These are phyloP conservation scores for Cercophora scortea DNA, from an alignment of 495 filamentous ascomycete species.

Conservation along the genomic window DNA sequence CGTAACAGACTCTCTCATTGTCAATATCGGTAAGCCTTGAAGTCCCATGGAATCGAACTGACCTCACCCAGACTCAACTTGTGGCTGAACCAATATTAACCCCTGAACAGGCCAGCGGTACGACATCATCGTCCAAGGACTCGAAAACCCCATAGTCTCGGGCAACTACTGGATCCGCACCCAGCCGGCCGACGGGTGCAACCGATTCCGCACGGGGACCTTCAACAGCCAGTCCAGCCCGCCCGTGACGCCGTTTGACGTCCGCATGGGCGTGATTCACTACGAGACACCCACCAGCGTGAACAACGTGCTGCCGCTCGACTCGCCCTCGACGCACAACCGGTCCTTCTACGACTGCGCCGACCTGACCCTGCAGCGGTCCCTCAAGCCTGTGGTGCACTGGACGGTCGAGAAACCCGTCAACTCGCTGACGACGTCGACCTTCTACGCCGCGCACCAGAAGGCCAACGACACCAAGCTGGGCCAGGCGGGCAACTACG, in stretches of 20 bases:
- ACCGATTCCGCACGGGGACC: conserved; percentile 1
- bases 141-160: conserved; percentile 21
- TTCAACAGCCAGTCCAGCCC: conserved; percentile 5
- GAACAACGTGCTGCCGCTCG: not conserved
- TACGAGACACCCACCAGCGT: conserved; percentile 6
- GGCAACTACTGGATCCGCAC: conserved; percentile 49
- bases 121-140: conserved; percentile 54
- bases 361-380: conserved; percentile 4
- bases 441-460: conserved; percentile 2
- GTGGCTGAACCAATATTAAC: not conserved
- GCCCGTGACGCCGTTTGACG: not conserved
- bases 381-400: conserved; percentile 12
- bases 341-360: not conserved
- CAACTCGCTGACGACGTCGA: conserved; percentile 1
- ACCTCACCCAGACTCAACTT: not conserved
- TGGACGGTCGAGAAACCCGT: conserved; percentile 6
- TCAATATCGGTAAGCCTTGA: conserved; percentile 41
- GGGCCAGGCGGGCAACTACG: not conserved
- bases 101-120: conserved; percentile 45
- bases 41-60: not conserved
- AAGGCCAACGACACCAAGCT: not conserved
- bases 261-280: conserved; percentile 17
- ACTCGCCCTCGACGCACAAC: not conserved
- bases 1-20: conserved; percentile 32
- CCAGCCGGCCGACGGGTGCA: conserved; percentile 2